A percentile compares a stretch with the other conserved stretches of the same genome.
phyloP scores from a whole-genome alignment of 805 yeast genomes.

The Kregervanrija pseudodelftensis region DNA sequence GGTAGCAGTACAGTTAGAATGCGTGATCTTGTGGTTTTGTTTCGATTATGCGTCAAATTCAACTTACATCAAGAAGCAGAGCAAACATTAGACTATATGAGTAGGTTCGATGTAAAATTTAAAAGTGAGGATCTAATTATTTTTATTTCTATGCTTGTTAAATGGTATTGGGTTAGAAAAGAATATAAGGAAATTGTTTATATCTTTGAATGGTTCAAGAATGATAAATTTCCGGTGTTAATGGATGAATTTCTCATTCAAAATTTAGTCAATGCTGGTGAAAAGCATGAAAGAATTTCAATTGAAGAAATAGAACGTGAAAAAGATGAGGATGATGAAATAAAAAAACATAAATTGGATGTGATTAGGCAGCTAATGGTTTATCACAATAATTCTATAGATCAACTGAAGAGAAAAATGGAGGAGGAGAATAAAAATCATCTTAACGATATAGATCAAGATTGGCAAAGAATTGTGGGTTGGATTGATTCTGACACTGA shows the following conservation, averaged over 20 bases:
- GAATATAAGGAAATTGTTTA: constrained; percentile 6
- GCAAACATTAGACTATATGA: constrained; percentile 1
- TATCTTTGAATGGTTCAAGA: constrained; percentile 10
- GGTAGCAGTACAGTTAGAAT: neutral
- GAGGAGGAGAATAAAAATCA: constrained; percentile 2
- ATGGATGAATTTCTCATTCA: constrained; percentile 7
- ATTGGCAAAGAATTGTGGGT: constrained; percentile 7
- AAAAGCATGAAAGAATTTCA: constrained; percentile 1
- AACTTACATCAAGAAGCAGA: constrained; percentile 3
- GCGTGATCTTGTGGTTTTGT: constrained; percentile 2
- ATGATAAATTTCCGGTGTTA: neutral
- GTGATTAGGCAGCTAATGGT: constrained; percentile 10
- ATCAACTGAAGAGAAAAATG: constrained; percentile 5
- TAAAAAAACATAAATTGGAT: constrained; percentile 1
- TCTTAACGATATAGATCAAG: constrained; percentile 6
- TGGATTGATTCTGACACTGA: constrained; percentile 16
- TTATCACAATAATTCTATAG: constrained; percentile 11
- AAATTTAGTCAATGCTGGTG: constrained; percentile 2
- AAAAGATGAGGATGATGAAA: neutral
- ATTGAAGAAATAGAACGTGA: neutral
- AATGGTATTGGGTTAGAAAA: constrained; percentile 8
- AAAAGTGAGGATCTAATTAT: constrained; percentile 7
- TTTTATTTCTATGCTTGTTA: constrained; percentile 9
- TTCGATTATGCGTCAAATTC: constrained; percentile 9
- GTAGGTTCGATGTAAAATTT: neutral